A percentile compares a stretch with the other conserved stretches of the same genome.
These are phyloP conservation scores for Boechera stricta DNA, from an alignment of 345 rosid genomes.

Conservation along the genomic window DNA sequence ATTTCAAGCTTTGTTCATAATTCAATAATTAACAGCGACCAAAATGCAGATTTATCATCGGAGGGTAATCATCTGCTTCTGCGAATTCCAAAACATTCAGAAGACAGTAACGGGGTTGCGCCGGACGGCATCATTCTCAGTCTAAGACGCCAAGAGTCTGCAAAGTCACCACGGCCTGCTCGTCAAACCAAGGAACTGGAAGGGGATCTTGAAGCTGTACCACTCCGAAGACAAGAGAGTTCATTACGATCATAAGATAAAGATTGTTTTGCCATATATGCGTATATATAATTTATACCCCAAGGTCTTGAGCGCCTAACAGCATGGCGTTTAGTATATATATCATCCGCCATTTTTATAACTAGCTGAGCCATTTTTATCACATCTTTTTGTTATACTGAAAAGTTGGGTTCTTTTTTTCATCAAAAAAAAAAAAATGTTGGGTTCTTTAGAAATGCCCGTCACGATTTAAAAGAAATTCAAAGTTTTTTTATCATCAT, in stretches of 20 bases:
- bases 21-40: not conserved
- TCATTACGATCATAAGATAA: constrained; percentile 30
- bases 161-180: constrained; percentile 28
- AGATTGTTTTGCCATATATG: not conserved
- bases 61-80: constrained; percentile 24
- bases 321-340: not conserved
- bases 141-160: constrained; percentile 20
- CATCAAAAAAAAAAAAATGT: no score
- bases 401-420: not conserved
- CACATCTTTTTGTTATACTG: not conserved
- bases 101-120: not conserved
- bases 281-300: not conserved
- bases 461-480: no score
- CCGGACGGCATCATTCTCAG: constrained; percentile 12
- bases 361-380: not conserved
- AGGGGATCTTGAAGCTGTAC: constrained; percentile 56
- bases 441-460: no score
- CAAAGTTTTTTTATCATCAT: no score
- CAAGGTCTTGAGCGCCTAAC: not conserved
- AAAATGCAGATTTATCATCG: constrained; percentile 48
- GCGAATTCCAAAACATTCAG: constrained; percentile 17
- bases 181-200: constrained; percentile 48
- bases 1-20: not conserved
- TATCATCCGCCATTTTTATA: not conserved
- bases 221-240: constrained; percentile 52